phyloP scores from a whole-genome alignment of 306 rosid genomes.

The Trichosanthes cucumerina region DNA sequence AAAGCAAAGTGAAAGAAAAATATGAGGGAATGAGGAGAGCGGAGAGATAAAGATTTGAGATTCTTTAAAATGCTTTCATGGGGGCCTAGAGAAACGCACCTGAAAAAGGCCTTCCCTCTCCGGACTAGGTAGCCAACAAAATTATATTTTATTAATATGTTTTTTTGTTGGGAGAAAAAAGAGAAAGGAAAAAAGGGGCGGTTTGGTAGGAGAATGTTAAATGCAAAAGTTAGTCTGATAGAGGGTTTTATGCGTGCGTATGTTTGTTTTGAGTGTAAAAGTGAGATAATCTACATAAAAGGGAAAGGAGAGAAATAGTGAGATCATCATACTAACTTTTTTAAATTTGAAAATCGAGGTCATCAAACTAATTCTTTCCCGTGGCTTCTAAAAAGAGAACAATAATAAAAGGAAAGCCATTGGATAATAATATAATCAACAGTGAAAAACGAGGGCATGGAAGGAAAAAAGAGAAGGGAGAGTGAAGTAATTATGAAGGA shows the following conservation, averaged over 20 bases:
- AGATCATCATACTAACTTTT: not conserved
- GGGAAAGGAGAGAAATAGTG: not conserved
- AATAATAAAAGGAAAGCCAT: not conserved
- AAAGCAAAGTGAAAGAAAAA: not conserved
- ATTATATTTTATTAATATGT: not conserved
- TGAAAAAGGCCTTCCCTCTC: slow-evolving; percentile 7
- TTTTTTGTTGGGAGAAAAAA: not conserved
- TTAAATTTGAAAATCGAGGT: not conserved
- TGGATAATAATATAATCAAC: not conserved
- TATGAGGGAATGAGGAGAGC: not conserved
- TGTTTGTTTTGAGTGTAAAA: slow-evolving; percentile 1
- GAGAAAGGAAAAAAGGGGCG: not conserved
- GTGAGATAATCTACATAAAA: not conserved
- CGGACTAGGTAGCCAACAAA: not conserved
- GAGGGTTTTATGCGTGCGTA: slow-evolving; percentile 30
- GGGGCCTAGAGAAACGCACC: slow-evolving; percentile 15
- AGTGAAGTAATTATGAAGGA: not conserved
- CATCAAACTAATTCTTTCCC: not conserved
- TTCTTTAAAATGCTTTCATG: slow-evolving; percentile 8
- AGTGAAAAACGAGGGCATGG: not conserved
- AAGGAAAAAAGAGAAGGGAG: not conserved
- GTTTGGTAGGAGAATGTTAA: slow-evolving; percentile 12
- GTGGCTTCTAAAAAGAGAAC: not conserved
- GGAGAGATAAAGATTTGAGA: not conserved
- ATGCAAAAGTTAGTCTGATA: slow-evolving; percentile 16